phyloP scores from a whole-genome alignment of 768 basidiomycete genomes.

The Tulasnella calospora region DNA sequence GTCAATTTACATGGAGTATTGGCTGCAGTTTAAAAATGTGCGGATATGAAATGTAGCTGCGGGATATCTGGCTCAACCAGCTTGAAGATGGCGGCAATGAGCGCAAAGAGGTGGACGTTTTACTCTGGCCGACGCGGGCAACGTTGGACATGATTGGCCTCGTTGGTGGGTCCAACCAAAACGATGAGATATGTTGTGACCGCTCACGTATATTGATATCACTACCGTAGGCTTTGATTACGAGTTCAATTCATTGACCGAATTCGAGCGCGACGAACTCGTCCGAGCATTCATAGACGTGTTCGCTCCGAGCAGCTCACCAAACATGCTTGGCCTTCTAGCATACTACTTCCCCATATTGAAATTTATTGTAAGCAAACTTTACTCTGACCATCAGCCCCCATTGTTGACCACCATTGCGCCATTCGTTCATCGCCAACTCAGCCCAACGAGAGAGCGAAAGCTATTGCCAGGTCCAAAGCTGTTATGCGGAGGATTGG shows the following conservation, averaged over 20 bases:
- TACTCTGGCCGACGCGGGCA: conserved; percentile 21
- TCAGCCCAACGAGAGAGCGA: conserved; percentile 4
- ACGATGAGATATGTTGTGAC: not conserved
- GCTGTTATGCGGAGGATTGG: not conserved
- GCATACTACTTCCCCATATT: not conserved
- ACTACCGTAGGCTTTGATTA: conserved; percentile 34
- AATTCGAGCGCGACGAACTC: conserved; percentile 35
- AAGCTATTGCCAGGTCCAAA: not conserved
- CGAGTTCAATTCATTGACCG: conserved; percentile 36
- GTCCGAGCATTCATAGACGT: conserved; percentile 35
- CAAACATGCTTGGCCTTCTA: not conserved
- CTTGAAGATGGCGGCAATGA: not conserved
- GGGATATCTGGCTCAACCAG: conserved; percentile 16
- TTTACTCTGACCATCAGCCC: not conserved
- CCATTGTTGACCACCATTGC: not conserved
- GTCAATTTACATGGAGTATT: not conserved
- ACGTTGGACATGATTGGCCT: conserved; percentile 33
- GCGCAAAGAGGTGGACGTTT: not conserved
- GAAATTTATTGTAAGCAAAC: not conserved
- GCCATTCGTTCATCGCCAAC: not conserved
- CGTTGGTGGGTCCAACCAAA: conserved; percentile 25
- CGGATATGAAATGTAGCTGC: not conserved
- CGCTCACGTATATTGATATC: not conserved
- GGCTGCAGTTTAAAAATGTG: not conserved
- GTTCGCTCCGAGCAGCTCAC: conserved; percentile 28